Conservation (phyloP, 768 basidiomycete species). For the Podaxis sp. region DNA sequence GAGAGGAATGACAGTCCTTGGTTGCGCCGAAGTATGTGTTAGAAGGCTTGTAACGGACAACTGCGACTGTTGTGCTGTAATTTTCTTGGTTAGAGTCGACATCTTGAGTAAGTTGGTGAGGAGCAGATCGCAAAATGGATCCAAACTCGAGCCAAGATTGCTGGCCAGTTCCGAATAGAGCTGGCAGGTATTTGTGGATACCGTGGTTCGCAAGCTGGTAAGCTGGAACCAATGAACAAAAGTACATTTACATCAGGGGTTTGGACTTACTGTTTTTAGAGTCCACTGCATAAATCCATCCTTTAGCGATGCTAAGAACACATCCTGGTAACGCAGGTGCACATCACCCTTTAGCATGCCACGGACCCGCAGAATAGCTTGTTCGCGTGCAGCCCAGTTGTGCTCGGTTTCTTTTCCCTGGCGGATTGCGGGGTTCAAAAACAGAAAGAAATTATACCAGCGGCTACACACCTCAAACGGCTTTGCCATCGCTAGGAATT, state of each 20-base stretch:
- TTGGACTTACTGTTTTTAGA: constrained; percentile 70
- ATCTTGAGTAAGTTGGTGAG: constrained; percentile 80
- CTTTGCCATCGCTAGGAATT: constrained; percentile 78
- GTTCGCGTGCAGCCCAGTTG: constrained; percentile 88
- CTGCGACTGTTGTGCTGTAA: constrained; percentile 86
- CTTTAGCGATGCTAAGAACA: constrained; percentile 75
- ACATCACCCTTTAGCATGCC: constrained; percentile 91
- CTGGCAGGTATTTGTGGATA: constrained; percentile 73
- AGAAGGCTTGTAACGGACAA: constrained; percentile 67
- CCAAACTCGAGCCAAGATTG: constrained; percentile 65
- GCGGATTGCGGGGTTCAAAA: constrained; percentile 5
- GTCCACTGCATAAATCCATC: constrained; percentile 80
- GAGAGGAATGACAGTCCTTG: constrained; percentile 66
- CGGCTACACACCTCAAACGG: constrained; percentile 70
- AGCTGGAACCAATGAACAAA: constrained; percentile 48
- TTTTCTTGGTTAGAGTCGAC: constrained; percentile 91
- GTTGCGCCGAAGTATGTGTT: constrained; percentile 64
- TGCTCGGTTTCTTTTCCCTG: constrained; percentile 97
- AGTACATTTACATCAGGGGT: not conserved
- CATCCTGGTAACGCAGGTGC: constrained; percentile 68
- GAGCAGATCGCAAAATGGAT: constrained; percentile 77
- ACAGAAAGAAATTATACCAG: not conserved
- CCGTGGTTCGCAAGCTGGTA: constrained; percentile 87
- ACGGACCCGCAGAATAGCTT: constrained; percentile 71
- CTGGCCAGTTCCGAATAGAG: constrained; percentile 75